These are phyloP conservation scores for Gossypium davidsonii DNA, from an alignment of 441 rosid species.

Conservation along the genomic window DNA sequence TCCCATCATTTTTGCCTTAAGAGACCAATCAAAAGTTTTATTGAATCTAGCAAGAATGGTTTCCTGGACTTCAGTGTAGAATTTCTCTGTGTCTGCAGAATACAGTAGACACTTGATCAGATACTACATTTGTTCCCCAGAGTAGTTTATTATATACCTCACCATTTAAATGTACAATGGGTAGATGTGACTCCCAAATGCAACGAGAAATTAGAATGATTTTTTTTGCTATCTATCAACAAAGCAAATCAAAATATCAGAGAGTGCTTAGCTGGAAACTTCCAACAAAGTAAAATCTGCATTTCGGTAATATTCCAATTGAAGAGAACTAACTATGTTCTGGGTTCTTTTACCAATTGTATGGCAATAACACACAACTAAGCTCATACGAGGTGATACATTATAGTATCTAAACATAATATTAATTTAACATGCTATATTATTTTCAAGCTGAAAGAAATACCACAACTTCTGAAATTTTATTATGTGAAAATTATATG, in stretches of 20 bases:
- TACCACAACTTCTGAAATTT: neutral
- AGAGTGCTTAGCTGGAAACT: neutral
- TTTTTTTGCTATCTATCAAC: neutral
- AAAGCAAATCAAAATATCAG: neutral
- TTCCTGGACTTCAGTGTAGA: constrained; percentile 87
- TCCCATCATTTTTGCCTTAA: constrained; percentile 96
- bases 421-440: neutral
- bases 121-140: neutral
- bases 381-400: neutral
- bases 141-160: neutral
- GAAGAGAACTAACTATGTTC: neutral
- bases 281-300: neutral
- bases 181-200: neutral
- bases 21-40: constrained; percentile 85
- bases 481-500: neutral
- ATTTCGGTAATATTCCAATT: neutral
- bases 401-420: neutral
- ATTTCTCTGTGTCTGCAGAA: constrained; percentile 78
- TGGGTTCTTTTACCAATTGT: neutral
- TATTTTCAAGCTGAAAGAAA: neutral
- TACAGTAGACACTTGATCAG: constrained; percentile 16
- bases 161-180: neutral
- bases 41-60: constrained; percentile 71
- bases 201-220: neutral
- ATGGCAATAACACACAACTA: neutral